Base-by-base conservation (phyloP, 805 yeast species). In the Teunomyces kruisii region DNA sequence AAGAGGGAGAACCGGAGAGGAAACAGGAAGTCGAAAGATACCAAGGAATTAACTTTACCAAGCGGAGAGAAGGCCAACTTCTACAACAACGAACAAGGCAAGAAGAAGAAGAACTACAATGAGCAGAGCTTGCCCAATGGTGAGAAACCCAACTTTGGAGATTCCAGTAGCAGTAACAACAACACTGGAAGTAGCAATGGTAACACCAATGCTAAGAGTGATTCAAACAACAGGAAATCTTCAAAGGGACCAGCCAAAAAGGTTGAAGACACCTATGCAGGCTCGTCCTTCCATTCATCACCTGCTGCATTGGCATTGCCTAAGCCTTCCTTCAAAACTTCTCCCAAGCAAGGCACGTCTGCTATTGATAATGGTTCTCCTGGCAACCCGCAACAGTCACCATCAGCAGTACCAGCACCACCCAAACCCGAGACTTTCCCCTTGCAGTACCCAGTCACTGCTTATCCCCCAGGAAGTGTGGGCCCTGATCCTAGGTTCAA, bases 281-380 rank as follows among this genome's bases (percentile, higher is more conserved):
- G 83, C 26, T 74, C 81, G 30, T 75, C 82, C 30, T 78, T 78
- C 55, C 80, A 75, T 55, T 73, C 79, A 27, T 76, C 80, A 17
- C 83, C 83, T 1, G 77, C 78, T 28, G 81, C 82, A 3, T 62
- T 76, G 46, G 74, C 78, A 12, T 70, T 78, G 48, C 83, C 83
- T 13, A 78, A 77, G 51, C 83, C 83, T 8, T 70, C 80, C 6
- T 78, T 78, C 53, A 69, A 65, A 39, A 47, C 60, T 1, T 59
- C 65, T 9, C 61, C 67, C 1, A 57, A 53, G 38, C 42, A 44
- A 32, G 36, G 42, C n/a, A 39, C 46, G 28, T 19, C 38, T 19
- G 12, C 12, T n/a, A 24, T 22, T 35, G 28, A 26, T 5, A 26
- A 19, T 19, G 22, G 22, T 19, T 3, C 6, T 6, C 6, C 22